phyloP scores from a whole-genome alignment of 345 rosid species.

The Camelina neglecta region DNA sequence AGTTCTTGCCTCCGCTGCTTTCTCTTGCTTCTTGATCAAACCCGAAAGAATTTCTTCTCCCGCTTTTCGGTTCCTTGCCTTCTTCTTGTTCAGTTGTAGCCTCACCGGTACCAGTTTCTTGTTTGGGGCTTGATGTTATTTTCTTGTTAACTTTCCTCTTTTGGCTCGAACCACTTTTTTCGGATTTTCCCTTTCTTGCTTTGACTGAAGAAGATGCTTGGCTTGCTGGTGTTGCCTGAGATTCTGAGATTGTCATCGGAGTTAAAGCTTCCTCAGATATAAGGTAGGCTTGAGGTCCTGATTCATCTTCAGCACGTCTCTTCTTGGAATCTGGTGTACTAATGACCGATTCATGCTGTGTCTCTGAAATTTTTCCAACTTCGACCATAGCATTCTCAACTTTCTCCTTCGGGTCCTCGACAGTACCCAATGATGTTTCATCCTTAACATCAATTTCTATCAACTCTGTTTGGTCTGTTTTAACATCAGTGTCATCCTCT shows the following conservation, averaged over 20 bases:
- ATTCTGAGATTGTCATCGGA: slow-evolving; percentile 66
- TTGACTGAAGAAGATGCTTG: slow-evolving; percentile 64
- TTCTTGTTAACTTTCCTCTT: slow-evolving; percentile 68
- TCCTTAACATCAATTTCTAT: slow-evolving; percentile 48
- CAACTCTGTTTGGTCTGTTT: slow-evolving; percentile 40
- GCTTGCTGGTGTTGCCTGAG: slow-evolving; percentile 88
- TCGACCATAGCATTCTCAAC: slow-evolving; percentile 44
- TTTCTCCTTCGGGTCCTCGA: slow-evolving; percentile 46
- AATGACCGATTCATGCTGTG: slow-evolving; percentile 45
- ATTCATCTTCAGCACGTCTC: slow-evolving; percentile 47
- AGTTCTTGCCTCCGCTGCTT: slow-evolving; percentile 65
- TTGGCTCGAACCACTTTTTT: slow-evolving; percentile 58
- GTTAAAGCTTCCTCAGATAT: slow-evolving; percentile 67
- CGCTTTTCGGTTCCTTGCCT: slow-evolving; percentile 66
- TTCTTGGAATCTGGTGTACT: slow-evolving; percentile 54
- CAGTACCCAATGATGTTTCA: slow-evolving; percentile 26
- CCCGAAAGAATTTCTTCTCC: slow-evolving; percentile 74
- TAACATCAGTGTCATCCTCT: slow-evolving; percentile 44
- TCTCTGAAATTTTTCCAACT: slow-evolving; percentile 34
- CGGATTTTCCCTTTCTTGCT: slow-evolving; percentile 53
- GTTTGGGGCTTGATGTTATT: slow-evolving; percentile 61
- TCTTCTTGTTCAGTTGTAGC: slow-evolving; percentile 54
- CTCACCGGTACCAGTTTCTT: slow-evolving; percentile 53
- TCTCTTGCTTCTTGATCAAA: slow-evolving; percentile 76
- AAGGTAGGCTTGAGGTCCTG: slow-evolving; percentile 29